Base-by-base conservation (phyloP, 2,329 filamentous ascomycete species). In the Chaetomium sp. region DNA sequence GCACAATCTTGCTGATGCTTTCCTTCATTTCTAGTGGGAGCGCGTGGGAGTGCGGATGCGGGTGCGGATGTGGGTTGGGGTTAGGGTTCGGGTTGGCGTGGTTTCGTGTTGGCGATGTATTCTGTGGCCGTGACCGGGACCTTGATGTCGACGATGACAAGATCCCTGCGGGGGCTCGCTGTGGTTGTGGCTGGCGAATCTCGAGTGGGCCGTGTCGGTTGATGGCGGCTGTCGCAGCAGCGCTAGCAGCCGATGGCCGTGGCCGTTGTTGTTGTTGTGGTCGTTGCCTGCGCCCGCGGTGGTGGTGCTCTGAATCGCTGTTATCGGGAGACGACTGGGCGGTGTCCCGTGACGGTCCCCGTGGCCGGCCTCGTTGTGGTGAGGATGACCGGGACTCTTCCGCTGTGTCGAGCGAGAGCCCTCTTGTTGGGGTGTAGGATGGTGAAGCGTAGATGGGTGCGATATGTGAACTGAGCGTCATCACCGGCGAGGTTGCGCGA, bases 1-100 rank as follows among this genome's bases (percentile, higher is more conserved):
- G 88, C 63, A 97, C 94, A 72, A 97, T 90, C 63, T 85, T 86
- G 68, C 91, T 92, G 61, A 99, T 87, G 66, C 85, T 90, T 62
- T 89, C 85, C 70, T 99, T 99, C 60, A 89, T 87, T 60, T 89
- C 86, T 32, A 90, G 83, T 0, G 91, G 87, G 65, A 96, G 80
- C 9, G 70, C 19, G 19, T 27, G 19, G 19, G 19, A 27, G 19
- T 27, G 19, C 19, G 19, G 19, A 27, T 27, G 19, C 3, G 19
- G 19, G 19, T 27, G 19, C 19, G 19, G 19, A 27, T 27, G 19
- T 27, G 19, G 19, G 19, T 27, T 27, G 19, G 19, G 19, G 19
- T 27, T 27, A 27, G 19, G 19, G 19, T 27, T 27, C 19, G 19
- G 19, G 19, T 27, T 27, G 19, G 19, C 19, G 19, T 27, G 66